These are phyloP conservation scores for Plasmodium fragile DNA, from an alignment of 169 alveolate genomes.

Conservation along the genomic window DNA sequence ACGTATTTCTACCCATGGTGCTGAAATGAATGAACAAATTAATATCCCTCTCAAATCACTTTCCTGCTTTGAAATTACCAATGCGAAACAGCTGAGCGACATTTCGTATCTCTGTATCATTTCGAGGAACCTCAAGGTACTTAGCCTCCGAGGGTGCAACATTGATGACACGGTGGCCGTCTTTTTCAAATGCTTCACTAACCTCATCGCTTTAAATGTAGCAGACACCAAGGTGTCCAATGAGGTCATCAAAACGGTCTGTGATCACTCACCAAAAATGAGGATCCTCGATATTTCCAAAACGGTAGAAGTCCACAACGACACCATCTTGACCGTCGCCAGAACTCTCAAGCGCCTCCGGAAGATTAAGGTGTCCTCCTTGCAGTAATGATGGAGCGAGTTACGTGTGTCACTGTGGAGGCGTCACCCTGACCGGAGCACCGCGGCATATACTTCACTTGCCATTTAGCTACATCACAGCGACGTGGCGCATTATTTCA, in stretches of 20 bases:
- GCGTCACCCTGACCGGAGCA: too few relatives aligned
- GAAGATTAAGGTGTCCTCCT: conserved; percentile 12
- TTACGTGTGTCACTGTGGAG: neutral
- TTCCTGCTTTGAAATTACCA: conserved; percentile 31
- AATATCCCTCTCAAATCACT: conserved; percentile 5
- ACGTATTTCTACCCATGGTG: neutral
- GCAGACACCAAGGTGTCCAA: conserved; percentile 65
- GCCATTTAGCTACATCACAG: neutral
- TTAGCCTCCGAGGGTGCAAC: conserved; percentile 39
- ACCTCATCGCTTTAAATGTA: conserved; percentile 44
- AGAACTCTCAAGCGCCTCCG: conserved; percentile 4
- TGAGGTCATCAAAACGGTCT: conserved; percentile 12
- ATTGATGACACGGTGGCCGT: conserved; percentile 36
- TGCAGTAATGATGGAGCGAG: conserved; percentile 14
- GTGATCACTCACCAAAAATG: neutral
- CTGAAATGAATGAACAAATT: neutral
- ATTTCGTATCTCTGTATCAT: conserved; percentile 32
- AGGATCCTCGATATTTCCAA: conserved; percentile 43
- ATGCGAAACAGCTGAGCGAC: conserved; percentile 41
- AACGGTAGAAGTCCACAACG: conserved; percentile 20
- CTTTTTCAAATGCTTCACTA: conserved; percentile 22
- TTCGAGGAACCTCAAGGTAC: conserved; percentile 29
- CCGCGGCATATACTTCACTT: too few relatives aligned
- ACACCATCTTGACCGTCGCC: conserved; percentile 29
- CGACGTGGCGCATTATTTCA: neutral